Percentiles rank a stretch among this genome's conserved stretches.
Evolutionary conservation across 1,284 basidiomycete genomes (phyloP).

Genomic region (Irpex rosettiformis): DNA sequence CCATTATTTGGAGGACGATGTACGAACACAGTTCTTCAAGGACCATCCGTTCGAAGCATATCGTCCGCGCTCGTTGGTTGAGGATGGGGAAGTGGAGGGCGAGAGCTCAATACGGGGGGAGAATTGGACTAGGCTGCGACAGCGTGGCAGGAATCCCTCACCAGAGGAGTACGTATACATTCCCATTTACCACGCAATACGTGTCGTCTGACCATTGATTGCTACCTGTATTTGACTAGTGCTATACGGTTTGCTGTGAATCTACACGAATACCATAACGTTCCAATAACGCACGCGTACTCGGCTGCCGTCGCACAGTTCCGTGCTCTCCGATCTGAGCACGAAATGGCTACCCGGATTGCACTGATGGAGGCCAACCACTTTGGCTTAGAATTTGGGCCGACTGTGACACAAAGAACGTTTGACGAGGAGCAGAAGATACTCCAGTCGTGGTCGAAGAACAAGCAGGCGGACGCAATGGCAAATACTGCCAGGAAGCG

Average conservation of each 20-base stretch:
- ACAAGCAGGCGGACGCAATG: conserved; percentile 52
- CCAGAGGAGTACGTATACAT: conserved; percentile 80
- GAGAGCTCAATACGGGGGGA: conserved; percentile 56
- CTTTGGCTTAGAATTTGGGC: conserved; percentile 70
- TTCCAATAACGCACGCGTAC: conserved; percentile 83
- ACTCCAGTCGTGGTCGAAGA: conserved; percentile 56
- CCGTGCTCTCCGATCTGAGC: conserved; percentile 80
- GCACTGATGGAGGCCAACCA: conserved; percentile 81
- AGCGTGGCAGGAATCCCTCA: conserved; percentile 79
- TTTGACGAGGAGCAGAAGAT: conserved; percentile 62
- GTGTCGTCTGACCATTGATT: conserved; percentile 16
- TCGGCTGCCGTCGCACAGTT: conserved; percentile 79
- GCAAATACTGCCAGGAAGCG: conserved; percentile 65
- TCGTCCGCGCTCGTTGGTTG: conserved; percentile 76
- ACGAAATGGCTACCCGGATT: conserved; percentile 73
- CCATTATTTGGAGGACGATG: conserved; percentile 80
- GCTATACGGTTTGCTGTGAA: conserved; percentile 79
- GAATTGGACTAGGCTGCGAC: conserved; percentile 73
- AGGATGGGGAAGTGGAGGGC: conserved; percentile 56
- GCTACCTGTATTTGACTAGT: conserved; percentile 39
- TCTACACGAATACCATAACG: conserved; percentile 63
- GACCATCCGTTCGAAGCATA: conserved; percentile 98
- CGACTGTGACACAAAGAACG: conserved; percentile 56
- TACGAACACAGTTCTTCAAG: conserved; percentile 89
- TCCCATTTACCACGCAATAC: neutral